Percentiles rank a stretch among this genome's conserved stretches.
Evolutionary conservation across 2,329 filamentous ascomycete genomes (phyloP).

Genomic region (Trichoderma simmonsii): DNA sequence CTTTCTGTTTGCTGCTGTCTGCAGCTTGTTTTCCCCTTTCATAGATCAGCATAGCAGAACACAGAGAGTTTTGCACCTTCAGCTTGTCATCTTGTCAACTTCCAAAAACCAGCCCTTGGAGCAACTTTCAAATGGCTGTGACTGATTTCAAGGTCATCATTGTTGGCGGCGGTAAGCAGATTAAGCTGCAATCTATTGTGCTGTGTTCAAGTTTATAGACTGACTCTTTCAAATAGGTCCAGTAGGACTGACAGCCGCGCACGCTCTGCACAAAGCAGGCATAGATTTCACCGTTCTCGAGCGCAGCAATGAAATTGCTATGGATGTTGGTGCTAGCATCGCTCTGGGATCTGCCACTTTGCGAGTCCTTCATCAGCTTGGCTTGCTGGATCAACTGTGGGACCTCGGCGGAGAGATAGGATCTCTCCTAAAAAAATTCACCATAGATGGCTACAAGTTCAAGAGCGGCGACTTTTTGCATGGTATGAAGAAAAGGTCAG

Average conservation of each 20-base stretch:
- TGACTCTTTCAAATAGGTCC: conserved; percentile 22
- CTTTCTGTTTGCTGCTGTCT: too few species aligned
- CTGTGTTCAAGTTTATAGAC: neutral
- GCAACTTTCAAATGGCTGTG: neutral
- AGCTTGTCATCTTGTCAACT: too few species aligned
- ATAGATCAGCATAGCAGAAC: too few species aligned
- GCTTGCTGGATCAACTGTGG: conserved; percentile 26
- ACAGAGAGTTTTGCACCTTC: too few species aligned
- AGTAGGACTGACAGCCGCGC: conserved; percentile 28
- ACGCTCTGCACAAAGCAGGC: conserved; percentile 26
- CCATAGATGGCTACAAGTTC: conserved; percentile 28
- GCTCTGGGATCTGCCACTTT: conserved; percentile 30
- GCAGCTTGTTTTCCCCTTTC: too few species aligned
- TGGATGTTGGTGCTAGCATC: conserved; percentile 32
- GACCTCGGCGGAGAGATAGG: conserved; percentile 24
- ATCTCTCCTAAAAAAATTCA: conserved; percentile 24
- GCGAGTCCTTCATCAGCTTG: conserved; percentile 35
- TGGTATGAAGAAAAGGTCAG: conserved; percentile 27
- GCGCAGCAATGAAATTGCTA: conserved; percentile 26
- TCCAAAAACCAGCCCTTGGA: neutral
- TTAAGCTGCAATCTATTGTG: neutral
- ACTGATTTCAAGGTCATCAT: neutral
- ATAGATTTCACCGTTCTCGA: conserved; percentile 42
- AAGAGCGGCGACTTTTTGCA: conserved; percentile 26
- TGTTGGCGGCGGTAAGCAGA: neutral